A percentile compares a stretch with the other conserved stretches of the same genome.
Evolutionary conservation across 306 rosid genomes (phyloP).

Genomic region (Castanea crenata): DNA sequence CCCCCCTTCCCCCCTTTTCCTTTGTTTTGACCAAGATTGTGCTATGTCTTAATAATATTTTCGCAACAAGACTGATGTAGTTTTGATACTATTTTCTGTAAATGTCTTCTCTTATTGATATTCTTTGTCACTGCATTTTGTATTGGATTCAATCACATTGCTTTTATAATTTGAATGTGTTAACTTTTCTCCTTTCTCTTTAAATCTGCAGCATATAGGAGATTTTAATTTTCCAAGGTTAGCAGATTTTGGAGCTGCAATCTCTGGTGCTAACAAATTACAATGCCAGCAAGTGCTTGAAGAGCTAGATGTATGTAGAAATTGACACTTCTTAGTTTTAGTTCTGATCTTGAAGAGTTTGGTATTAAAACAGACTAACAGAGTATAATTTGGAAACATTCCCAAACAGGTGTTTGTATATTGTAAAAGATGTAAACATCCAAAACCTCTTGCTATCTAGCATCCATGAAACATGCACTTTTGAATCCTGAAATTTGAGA

Average conservation of each 20-base stretch:
- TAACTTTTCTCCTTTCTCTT: slow-evolving; percentile 20
- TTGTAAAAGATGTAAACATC: slow-evolving; percentile 4
- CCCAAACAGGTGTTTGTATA: not conserved
- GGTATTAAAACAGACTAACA: not conserved
- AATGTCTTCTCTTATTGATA: slow-evolving; percentile 5
- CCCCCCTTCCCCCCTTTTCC: not conserved
- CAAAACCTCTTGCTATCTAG: not conserved
- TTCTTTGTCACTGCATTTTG: not conserved
- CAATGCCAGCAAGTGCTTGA: slow-evolving; percentile 98
- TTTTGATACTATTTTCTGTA: not conserved
- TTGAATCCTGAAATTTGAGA: slow-evolving; percentile 3
- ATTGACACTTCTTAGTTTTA: not conserved
- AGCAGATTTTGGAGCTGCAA: slow-evolving; percentile 99
- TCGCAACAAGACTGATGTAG: not conserved
- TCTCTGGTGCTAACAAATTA: slow-evolving; percentile 97
- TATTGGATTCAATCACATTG: not conserved
- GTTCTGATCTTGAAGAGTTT: slow-evolving; percentile 13
- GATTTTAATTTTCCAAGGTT: slow-evolving; percentile 94
- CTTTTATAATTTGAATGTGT: slow-evolving; percentile 3
- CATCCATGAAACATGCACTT: slow-evolving; percentile 3
- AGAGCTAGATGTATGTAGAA: slow-evolving; percentile 88
- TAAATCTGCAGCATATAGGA: slow-evolving; percentile 84
- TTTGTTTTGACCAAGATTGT: not conserved
- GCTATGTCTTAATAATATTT: not conserved
- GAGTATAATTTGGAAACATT: not conserved